Conservation (phyloP, 2,329 filamentous ascomycete species). For the Chalara sp. region DNA sequence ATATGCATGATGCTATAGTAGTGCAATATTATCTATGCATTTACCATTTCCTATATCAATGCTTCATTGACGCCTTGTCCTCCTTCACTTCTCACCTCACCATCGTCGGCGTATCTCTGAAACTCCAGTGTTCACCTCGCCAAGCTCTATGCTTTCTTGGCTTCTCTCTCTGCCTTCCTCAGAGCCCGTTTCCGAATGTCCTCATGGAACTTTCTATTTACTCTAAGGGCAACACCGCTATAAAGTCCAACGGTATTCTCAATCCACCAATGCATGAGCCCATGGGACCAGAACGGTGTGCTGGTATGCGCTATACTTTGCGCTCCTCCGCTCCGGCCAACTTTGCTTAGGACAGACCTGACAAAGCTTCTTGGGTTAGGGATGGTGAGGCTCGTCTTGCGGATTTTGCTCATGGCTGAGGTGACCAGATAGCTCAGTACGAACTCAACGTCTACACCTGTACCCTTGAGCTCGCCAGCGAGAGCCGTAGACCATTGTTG, state of each 20-base stretch:
- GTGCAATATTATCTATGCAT: too few relatives aligned
- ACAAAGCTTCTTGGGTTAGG: conserved; percentile 83
- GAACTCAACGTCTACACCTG: conserved; percentile 84
- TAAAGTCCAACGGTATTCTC: conserved; percentile 52
- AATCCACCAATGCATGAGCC: conserved; percentile 78
- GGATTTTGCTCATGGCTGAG: conserved; percentile 95
- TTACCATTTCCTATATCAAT: too few relatives aligned
- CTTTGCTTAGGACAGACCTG: conserved; percentile 66
- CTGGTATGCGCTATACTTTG: conserved; percentile 77
- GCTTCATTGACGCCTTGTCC: too few relatives aligned
- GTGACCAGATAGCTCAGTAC: conserved; percentile 90
- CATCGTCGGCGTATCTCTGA: too few relatives aligned
- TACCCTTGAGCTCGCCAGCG: conserved; percentile 70
- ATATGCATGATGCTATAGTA: too few relatives aligned
- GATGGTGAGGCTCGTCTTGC: conserved; percentile 68
- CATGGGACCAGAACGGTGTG: conserved; percentile 91
- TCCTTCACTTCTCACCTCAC: too few relatives aligned
- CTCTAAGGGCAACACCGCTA: conserved; percentile 46
- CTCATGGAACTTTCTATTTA: conserved; percentile 62
- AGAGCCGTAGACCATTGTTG: conserved; percentile 92
- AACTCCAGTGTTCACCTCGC: neutral
- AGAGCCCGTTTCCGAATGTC: conserved; percentile 60
- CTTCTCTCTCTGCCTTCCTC: conserved; percentile 63
- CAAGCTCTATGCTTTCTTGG: conserved; percentile 39
- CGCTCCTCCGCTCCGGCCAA: conserved; percentile 71